phyloP scores from a whole-genome alignment of 352 stramenopile genomes.

The Phytopythium ostracodes region DNA sequence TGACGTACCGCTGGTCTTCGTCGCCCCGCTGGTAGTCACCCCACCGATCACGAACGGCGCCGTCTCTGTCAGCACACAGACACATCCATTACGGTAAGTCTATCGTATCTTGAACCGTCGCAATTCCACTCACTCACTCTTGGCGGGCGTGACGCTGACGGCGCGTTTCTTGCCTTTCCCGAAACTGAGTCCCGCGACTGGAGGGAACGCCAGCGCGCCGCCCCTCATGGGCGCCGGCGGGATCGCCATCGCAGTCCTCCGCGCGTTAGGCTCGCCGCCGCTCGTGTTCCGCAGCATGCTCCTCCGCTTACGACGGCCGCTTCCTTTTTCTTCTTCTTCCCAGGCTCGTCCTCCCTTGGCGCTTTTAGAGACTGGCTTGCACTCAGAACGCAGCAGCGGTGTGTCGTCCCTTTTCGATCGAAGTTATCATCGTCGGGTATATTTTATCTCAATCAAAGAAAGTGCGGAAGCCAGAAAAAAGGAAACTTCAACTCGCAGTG shows the following conservation, averaged over 20 bases:
- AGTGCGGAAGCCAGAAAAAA: not conserved
- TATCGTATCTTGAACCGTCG: not conserved
- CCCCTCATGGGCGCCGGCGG: not conserved
- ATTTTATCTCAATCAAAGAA: not conserved
- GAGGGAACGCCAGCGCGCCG: not conserved
- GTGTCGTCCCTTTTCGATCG: not conserved
- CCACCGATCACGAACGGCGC: not conserved
- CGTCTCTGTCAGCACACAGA: not conserved
- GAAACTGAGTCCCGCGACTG: not conserved
- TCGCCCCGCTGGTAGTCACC: not conserved
- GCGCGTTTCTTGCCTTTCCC: not conserved
- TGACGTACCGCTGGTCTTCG: not conserved
- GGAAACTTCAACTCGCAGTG: not conserved
- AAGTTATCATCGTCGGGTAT: not conserved
- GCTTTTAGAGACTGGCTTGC: not conserved
- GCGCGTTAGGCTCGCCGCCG: not conserved
- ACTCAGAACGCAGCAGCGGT: not conserved
- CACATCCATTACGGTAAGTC: not conserved
- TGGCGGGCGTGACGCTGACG: not conserved
- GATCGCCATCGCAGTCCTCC: not conserved
- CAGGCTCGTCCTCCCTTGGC: not conserved
- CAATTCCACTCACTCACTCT: not conserved
- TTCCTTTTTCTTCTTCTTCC: not conserved
- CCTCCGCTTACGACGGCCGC: not conserved
- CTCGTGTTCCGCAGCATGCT: not conserved